Evolutionary conservation across 1,284 basidiomycete species (phyloP).

Genomic region (Sanghuangporus weigelae): DNA sequence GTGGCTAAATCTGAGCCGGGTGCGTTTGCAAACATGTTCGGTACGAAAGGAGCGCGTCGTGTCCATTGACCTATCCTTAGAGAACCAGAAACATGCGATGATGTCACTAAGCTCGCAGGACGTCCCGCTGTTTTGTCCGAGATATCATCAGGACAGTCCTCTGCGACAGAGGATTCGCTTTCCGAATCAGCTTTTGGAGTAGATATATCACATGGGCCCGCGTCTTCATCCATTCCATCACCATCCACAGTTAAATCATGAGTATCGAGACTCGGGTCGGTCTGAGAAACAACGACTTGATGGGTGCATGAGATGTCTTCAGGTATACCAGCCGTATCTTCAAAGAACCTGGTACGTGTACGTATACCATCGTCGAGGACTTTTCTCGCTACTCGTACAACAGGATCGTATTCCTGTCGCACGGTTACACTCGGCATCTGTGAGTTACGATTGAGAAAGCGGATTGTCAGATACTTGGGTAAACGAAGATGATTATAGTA

Average conservation of each 20-base stretch:
- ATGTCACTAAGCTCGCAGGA: neutral
- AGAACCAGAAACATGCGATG: neutral
- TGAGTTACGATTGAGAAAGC: too few relatives aligned
- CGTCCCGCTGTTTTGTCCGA: neutral
- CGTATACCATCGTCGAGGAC: neutral
- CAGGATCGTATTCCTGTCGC: neutral
- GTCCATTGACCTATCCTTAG: neutral
- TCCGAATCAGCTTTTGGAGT: neutral
- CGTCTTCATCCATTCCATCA: neutral
- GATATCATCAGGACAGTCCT: neutral
- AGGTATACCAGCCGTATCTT: neutral
- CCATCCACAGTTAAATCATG: neutral
- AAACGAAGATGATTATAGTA: too few relatives aligned
- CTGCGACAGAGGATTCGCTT: neutral
- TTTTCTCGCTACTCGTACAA: neutral
- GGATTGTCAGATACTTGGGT: too few relatives aligned
- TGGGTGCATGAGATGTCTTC: neutral
- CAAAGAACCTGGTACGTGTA: neutral
- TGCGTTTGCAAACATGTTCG: neutral
- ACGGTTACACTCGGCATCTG: neutral
- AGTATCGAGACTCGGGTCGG: neutral
- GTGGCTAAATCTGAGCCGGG: neutral
- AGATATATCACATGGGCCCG: neutral
- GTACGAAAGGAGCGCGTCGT: neutral
- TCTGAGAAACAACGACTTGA: neutral